phyloP scores from a whole-genome alignment of 2,329 filamentous ascomycete species.

The Arthrobotrys musiformis region DNA sequence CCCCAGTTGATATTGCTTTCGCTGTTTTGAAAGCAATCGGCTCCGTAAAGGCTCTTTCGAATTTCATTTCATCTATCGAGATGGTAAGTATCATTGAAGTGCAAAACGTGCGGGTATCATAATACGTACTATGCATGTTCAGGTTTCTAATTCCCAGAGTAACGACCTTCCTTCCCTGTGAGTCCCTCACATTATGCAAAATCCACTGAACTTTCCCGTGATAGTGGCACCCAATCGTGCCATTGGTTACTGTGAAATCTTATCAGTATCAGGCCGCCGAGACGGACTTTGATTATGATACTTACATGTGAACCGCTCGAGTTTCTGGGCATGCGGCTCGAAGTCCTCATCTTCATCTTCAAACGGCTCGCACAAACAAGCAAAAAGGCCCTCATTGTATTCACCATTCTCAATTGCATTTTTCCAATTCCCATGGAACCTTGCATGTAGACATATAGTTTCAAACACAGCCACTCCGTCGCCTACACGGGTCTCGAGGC shows the following conservation, averaged over 20 bases:
- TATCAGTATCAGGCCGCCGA: not conserved
- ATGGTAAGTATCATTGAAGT: no score
- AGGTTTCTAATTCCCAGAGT: conserved; percentile 46
- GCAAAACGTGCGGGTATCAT: not conserved
- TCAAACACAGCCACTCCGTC: conserved; percentile 40
- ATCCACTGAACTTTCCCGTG: conserved; percentile 49
- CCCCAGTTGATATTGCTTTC: conserved; percentile 27
- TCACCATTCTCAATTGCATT: conserved; percentile 41
- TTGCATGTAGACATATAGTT: conserved; percentile 36
- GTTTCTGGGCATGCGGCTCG: conserved; percentile 44
- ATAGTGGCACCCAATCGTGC: conserved; percentile 48
- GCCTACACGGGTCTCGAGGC: conserved; percentile 24
- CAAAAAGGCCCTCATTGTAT: conserved; percentile 54
- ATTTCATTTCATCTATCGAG: conserved; percentile 51
- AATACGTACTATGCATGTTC: conserved; percentile 32
- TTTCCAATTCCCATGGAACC: conserved; percentile 53
- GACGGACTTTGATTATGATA: not conserved
- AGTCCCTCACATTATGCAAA: conserved; percentile 48
- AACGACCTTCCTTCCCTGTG: conserved; percentile 14
- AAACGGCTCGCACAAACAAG: conserved; percentile 50
- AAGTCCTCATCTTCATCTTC: conserved; percentile 53
- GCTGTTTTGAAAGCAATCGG: conserved; percentile 50
- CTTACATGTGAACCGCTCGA: conserved; percentile 41
- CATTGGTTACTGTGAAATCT: conserved; percentile 33
- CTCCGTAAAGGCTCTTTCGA: conserved; percentile 46